Evolutionary conservation across 176 grass and related monocot genomes (phyloP).

Genomic region (Carex scoparia): DNA sequence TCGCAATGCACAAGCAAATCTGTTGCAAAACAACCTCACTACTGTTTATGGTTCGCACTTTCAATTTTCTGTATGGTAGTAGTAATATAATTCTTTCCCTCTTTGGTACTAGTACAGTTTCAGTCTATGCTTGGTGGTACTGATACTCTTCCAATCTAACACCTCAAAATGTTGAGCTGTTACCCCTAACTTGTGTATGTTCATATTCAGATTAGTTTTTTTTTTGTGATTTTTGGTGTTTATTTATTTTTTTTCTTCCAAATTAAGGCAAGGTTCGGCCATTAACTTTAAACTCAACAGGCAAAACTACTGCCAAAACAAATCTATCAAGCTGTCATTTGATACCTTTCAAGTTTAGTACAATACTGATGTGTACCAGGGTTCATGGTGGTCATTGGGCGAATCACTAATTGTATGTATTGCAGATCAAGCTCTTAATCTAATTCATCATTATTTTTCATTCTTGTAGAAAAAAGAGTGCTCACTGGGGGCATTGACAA

Average conservation of each 20-base stretch:
- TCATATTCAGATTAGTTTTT: background rate
- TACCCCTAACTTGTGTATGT: background rate
- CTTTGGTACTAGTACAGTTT: background rate
- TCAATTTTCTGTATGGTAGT: background rate
- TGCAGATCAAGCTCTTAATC: background rate
- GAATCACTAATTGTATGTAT: background rate
- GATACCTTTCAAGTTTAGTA: background rate
- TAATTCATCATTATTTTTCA: constrained; percentile 10
- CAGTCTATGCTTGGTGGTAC: background rate
- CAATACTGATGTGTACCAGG: background rate
- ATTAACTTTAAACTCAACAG: background rate
- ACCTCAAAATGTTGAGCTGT: background rate
- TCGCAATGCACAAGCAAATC: constrained; percentile 76
- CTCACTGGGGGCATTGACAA: constrained; percentile 76
- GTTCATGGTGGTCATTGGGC: background rate
- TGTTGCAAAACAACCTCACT: constrained; percentile 50
- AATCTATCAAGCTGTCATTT: background rate
- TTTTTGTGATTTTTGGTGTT: background rate
- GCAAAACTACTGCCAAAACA: background rate
- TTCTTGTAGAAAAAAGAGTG: constrained; percentile 52
- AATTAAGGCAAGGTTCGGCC: background rate
- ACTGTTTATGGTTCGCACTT: constrained; percentile 21
- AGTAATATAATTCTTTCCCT: background rate
- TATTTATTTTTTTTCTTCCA: background rate
- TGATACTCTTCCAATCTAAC: background rate